Base-by-base conservation (phyloP, 2,329 filamentous ascomycete genomes). In the Penicillium sp. region DNA sequence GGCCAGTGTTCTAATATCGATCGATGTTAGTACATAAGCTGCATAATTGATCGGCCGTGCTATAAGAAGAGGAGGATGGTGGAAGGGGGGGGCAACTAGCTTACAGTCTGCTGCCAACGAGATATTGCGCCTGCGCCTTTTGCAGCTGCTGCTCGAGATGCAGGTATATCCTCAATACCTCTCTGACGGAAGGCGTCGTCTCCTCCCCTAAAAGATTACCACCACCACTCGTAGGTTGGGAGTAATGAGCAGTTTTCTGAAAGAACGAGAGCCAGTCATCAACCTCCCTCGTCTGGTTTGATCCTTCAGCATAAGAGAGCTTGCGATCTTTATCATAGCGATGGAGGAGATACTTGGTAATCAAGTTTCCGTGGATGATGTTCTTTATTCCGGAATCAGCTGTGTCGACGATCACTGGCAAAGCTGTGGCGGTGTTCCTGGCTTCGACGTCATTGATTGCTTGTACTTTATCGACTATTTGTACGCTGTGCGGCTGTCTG, bases 71-170 rank as follows among this genome's bases (percentile, higher is more conserved):
- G n/a, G n/a, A n/a, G n/a, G n/a, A n/a, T n/a, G n/a, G n/a, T n/a
- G n/a, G n/a, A n/a, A n/a, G n/a, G n/a, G n/a, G n/a, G n/a, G n/a
- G n/a, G n/a, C n/a, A n/a, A n/a, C 31, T 35, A 3, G 44, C 54
- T 47, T 51, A 66, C 64, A 60, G 65, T 41, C 61, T 66, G 29
- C 49, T 59, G 29, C 64, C 64, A 13, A 61, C 60, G 1, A 66
- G 41, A 45, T 52, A 66, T 23, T 23, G 29, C 21, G 23, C 44
- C 47, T 31, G 19, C 31, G 50, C 29, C 45, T 58, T 60, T 38
- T 56, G 58, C 26, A 66, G 30, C 47, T 60, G 58, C 26, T 63
- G 41, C 26, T 63, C 64, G 1, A 66, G 51, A 23, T 56, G 55
- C 9, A 65, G 51, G 44, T 66, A 66, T 30, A 65, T 8, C 1